Percentiles rank a stretch among this genome's conserved stretches.
phyloP scores from a whole-genome alignment of 345 rosid species.

The Mallotus nudiflorus region DNA sequence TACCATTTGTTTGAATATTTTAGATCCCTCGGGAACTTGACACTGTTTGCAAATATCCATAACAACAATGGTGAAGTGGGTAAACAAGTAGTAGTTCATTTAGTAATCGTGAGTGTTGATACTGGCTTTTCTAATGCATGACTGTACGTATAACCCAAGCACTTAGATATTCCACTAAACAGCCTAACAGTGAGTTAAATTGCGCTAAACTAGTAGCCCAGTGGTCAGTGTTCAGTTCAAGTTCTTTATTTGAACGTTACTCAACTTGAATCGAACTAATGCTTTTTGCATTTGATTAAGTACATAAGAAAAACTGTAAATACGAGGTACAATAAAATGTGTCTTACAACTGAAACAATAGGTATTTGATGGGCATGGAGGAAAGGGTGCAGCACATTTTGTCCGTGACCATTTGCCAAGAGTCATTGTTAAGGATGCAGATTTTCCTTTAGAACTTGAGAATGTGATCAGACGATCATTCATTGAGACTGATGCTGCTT shows the following conservation, averaged over 20 bases:
- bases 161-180: background rate
- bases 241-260: background rate
- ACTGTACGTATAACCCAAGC: background rate
- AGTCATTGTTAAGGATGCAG: conserved; percentile 74
- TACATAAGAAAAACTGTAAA: background rate
- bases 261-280: background rate
- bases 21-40: no score
- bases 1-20: no score
- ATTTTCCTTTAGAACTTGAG: conserved; percentile 68
- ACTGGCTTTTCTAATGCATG: background rate
- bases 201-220: background rate
- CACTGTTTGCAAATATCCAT: background rate
- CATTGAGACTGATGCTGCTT: conserved; percentile 70
- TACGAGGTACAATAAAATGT: background rate
- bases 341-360: conserved; percentile 23
- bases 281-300: background rate
- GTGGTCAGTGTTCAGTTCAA: background rate
- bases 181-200: background rate
- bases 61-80: background rate
- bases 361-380: conserved; percentile 94
- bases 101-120: background rate
- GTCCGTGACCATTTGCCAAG: conserved; percentile 80
- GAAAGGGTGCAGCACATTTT: conserved; percentile 67
- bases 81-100: background rate
- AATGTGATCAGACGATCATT: conserved; percentile 67